These are phyloP conservation scores for Rubroshorea leprosula DNA, from an alignment of 345 rosid species.

Conservation along the genomic window DNA sequence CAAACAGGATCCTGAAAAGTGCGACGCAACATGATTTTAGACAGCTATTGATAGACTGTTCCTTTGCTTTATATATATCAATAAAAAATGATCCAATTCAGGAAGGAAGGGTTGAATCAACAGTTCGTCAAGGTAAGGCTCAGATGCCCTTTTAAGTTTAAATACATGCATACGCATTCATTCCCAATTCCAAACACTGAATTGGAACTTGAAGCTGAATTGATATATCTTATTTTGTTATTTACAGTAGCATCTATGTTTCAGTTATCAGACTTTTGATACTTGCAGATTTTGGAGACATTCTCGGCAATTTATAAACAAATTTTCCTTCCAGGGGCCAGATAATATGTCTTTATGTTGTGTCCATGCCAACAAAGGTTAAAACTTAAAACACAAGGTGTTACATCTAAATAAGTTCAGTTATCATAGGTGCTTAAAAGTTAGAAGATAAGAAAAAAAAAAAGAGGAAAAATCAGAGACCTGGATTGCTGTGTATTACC, in stretches of 20 bases:
- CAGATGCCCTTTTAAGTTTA: not conserved
- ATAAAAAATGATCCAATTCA: too few species aligned
- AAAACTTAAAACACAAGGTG: too few species aligned
- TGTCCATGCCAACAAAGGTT: too few species aligned
- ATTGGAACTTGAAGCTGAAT: not conserved
- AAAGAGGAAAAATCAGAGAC: not conserved
- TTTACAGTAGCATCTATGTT: not conserved
- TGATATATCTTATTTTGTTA: too few species aligned
- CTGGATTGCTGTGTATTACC: constrained; percentile 27
- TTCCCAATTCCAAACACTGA: not conserved
- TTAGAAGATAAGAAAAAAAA: too few species aligned
- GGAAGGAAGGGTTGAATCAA: too few species aligned
- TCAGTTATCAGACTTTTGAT: not conserved
- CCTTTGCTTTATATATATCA: too few species aligned
- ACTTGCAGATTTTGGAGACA: not conserved
- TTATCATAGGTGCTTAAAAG: not conserved
- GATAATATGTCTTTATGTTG: too few species aligned
- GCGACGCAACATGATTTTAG: not conserved
- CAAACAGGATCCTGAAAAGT: constrained; percentile 67
- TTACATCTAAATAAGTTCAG: too few species aligned
- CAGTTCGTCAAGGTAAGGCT: not conserved
- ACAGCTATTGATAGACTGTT: not conserved
- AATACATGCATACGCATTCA: not conserved
- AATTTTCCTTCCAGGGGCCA: too few species aligned
- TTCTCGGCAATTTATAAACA: too few species aligned